These are phyloP conservation scores for Penicillium psychrosexuale DNA, from an alignment of 2,329 filamentous ascomycete genomes.

Conservation along the genomic window DNA sequence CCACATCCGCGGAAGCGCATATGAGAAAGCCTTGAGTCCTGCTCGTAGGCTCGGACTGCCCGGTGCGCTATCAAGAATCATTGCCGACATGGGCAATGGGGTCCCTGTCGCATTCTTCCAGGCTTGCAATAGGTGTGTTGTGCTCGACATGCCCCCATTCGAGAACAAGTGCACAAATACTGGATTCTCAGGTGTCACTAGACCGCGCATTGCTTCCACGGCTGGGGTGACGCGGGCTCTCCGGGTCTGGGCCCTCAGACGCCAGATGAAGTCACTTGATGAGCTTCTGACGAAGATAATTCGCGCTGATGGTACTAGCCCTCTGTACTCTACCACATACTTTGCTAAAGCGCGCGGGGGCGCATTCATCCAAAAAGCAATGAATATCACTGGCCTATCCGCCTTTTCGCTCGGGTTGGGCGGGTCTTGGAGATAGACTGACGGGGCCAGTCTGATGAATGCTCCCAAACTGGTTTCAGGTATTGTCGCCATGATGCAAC, in stretches of 20 bases:
- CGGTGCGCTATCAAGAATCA: slow-evolving; percentile 48
- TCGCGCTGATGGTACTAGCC: slow-evolving; percentile 43
- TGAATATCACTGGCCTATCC: slow-evolving; percentile 33
- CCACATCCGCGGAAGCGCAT: slow-evolving; percentile 32
- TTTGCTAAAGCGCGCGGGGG: slow-evolving; percentile 44
- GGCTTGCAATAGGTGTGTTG: slow-evolving; percentile 37
- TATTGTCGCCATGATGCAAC: slow-evolving; percentile 9
- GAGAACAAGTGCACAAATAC: slow-evolving; percentile 50
- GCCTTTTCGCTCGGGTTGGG: slow-evolving; percentile 8
- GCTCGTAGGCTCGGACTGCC: slow-evolving; percentile 33
- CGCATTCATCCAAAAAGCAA: slow-evolving; percentile 52
- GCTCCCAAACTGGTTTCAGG: slow-evolving; percentile 18
- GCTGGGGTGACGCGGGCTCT: slow-evolving; percentile 33
- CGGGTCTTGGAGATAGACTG: slow-evolving; percentile 41
- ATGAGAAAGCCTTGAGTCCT: slow-evolving; percentile 36
- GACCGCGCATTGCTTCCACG: slow-evolving; percentile 33
- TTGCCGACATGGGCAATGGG: slow-evolving; percentile 39
- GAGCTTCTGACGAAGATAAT: slow-evolving; percentile 43
- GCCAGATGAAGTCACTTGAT: slow-evolving; percentile 35
- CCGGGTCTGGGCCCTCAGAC: slow-evolving; percentile 20
- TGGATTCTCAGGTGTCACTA: slow-evolving; percentile 24
- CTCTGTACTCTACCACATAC: slow-evolving; percentile 47
- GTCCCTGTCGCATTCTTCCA: slow-evolving; percentile 36
- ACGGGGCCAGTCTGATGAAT: slow-evolving; percentile 39
- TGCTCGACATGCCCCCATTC: slow-evolving; percentile 48